phyloP scores from a whole-genome alignment of 2,329 filamentous ascomycete genomes.

The Paecilomyces dactylethromorphus region DNA sequence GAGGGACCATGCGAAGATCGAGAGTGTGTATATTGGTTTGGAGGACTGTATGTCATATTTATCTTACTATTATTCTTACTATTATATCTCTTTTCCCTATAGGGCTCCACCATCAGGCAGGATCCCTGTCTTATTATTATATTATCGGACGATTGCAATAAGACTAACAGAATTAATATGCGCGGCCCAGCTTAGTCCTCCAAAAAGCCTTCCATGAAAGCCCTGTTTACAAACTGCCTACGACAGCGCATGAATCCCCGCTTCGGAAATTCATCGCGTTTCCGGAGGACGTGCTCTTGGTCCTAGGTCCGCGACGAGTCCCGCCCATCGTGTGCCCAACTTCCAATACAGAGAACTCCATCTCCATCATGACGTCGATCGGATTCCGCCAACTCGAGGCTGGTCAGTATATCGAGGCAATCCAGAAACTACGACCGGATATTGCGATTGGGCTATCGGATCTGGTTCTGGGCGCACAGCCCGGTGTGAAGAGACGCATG shows the following conservation, averaged over 20 bases:
- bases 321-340: constrained; percentile 65
- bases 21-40: constrained; percentile 70
- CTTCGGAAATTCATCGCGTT: constrained; percentile 73
- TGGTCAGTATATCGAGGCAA: constrained; percentile 61
- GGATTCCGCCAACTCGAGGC: constrained; percentile 70
- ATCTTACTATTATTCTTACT: not conserved
- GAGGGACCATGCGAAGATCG: constrained; percentile 56
- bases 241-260: constrained; percentile 43
- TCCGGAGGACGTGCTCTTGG: constrained; percentile 56
- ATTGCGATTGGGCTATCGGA: constrained; percentile 75
- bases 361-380: constrained; percentile 78
- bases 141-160: constrained; percentile 8
- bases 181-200: constrained; percentile 49
- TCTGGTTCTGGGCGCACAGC: constrained; percentile 52
- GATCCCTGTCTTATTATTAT: constrained; percentile 2
- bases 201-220: constrained; percentile 48
- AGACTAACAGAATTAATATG: constrained; percentile 23
- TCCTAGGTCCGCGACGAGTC: constrained; percentile 71
- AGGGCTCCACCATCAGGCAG: not conserved
- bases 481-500: constrained; percentile 64
- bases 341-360: constrained; percentile 61
- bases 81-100: not conserved
- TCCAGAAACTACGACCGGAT: constrained; percentile 66
- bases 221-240: constrained; percentile 47
- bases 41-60: constrained; percentile 72